Evolutionary conservation across 371 early-diverging fungal genomes (phyloP).

Genomic region (Apophysomyces sp.): DNA sequence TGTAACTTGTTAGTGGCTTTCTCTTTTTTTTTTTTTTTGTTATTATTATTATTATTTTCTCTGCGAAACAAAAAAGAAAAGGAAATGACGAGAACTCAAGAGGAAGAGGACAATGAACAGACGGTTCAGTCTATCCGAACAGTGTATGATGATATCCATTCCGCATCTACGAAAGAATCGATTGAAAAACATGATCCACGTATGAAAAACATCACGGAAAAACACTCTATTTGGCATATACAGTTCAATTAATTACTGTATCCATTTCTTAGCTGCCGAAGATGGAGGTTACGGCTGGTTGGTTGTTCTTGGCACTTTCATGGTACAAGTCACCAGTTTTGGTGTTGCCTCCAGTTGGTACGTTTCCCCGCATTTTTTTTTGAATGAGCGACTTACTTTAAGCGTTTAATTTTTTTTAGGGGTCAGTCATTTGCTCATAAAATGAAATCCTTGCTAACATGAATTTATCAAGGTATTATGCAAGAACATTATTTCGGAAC

Average conservation of each 20-base stretch:
- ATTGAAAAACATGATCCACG: background rate
- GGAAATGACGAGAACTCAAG: background rate
- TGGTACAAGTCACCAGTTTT: slow-evolving; percentile 52
- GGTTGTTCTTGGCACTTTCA: slow-evolving; percentile 49
- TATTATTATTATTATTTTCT: background rate
- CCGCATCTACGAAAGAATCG: background rate
- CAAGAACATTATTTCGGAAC: slow-evolving; percentile 21
- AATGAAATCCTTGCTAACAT: background rate
- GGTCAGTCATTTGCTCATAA: background rate
- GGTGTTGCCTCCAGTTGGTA: slow-evolving; percentile 39
- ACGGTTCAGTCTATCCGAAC: background rate
- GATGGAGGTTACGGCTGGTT: slow-evolving; percentile 60
- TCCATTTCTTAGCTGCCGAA: background rate
- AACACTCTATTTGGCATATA: background rate
- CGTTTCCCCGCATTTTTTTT: background rate
- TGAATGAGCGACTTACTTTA: background rate
- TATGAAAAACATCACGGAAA: background rate
- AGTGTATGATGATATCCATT: background rate
- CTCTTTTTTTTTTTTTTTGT: background rate
- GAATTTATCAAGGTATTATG: slow-evolving; percentile 36
- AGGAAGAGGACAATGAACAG: background rate
- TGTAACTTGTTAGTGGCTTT: background rate
- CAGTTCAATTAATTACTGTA: background rate
- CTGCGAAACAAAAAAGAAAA: background rate
- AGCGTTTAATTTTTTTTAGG: background rate